These are phyloP conservation scores for Vicia villosa DNA, from an alignment of 306 rosid genomes.

Conservation along the genomic window DNA sequence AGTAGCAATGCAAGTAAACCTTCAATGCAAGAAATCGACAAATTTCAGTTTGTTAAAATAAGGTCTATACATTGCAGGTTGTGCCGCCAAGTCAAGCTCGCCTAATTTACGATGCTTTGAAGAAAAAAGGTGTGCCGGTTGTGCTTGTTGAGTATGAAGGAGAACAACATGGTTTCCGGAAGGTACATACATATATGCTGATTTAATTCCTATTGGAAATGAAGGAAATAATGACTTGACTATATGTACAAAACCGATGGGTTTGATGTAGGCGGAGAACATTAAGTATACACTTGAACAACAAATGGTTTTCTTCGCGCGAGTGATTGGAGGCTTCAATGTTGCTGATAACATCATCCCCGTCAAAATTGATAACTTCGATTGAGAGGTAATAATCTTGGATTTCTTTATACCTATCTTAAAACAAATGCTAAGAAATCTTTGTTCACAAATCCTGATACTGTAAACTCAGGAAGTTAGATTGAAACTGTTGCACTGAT, in stretches of 20 bases:
- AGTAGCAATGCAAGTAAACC: constrained; percentile 17
- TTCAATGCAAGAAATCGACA: neutral
- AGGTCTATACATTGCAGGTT: constrained; percentile 52
- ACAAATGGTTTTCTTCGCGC: constrained; percentile 97
- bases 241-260: constrained; percentile 32
- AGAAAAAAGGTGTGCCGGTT: constrained; percentile 88
- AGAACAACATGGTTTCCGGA: constrained; percentile 96
- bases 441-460: neutral
- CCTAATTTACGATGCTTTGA: constrained; percentile 73
- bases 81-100: constrained; percentile 88
- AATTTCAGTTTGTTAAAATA: neutral
- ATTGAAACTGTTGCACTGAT: constrained; percentile 10
- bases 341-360: constrained; percentile 87
- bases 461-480: constrained; percentile 5
- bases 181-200: constrained; percentile 46
- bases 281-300: constrained; percentile 91
- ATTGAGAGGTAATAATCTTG: constrained; percentile 40
- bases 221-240: constrained; percentile 16
- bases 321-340: constrained; percentile 71
- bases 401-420: constrained; percentile 15
- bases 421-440: neutral
- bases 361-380: constrained; percentile 76
- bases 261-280: constrained; percentile 79
- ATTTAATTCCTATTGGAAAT: constrained; percentile 8
- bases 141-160: constrained; percentile 93